Evolutionary conservation across 192 early-diverging fungal species (phyloP), one percentile per base, ranked within the genome.

Genomic region (Podila clonocystis): DNA sequence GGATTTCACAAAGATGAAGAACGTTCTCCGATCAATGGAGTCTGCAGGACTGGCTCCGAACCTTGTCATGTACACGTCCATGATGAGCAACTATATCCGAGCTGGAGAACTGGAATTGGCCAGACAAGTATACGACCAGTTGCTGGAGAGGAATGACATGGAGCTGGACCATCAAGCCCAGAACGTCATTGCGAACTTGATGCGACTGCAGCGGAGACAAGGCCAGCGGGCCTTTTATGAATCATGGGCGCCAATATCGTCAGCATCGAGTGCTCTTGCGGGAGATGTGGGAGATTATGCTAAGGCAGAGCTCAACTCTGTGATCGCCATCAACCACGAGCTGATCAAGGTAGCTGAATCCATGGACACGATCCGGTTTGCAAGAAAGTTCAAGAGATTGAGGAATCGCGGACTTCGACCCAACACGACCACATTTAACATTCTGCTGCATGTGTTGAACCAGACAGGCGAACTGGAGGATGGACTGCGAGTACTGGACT

Each of bases 81-180:
- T 80, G 61, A 73, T 80, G 30, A 33, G 59, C 17, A 80, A 73
- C 28, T 80, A 73, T 50, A 69, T 80, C 57, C 49, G 70, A 34
- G 77, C 70, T 1, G 70, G 67, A 15, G 48, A 66, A 19, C 29
- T 80, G 11, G 45, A 67, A 22, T 29, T 30, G 49, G 77, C 77
- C 2, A 31, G 67, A 9, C 41, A 80, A 34, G 62, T 73, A 7
- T 72, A 63, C 22, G 50, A 60, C 7, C 60, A 80, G 22, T 38
- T 75, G n/a, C 20, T 50, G 19, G 17, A 9, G 8, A 58, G 70
- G 8, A 26, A 64, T 2, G 77, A 72, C n/a, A 13, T 80, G 15
- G 28, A 31, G 3, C 30, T 72, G 59, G 77, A 80, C 13, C 1
- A 6, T 0, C 65, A 65, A 36, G 29, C 61, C 62, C 57, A 62